These are phyloP conservation scores for Diaporthe helianthi DNA, from an alignment of 2,329 filamentous ascomycete genomes.

Conservation along the genomic window DNA sequence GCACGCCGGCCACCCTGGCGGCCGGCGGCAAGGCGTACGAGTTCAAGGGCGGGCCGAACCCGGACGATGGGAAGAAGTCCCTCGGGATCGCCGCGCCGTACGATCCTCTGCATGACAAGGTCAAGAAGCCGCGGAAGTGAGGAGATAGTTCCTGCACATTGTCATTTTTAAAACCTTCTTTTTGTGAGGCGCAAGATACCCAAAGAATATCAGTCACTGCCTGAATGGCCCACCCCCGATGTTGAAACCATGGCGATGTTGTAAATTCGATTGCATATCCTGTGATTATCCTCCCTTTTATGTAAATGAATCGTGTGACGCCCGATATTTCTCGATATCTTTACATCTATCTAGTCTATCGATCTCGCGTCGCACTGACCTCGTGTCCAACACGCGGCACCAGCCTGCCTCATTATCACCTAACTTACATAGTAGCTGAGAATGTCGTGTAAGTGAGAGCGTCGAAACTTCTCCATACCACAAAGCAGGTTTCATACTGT, in stretches of 20 bases:
- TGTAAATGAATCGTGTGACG: not conserved
- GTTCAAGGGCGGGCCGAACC: conserved; percentile 50
- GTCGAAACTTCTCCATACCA: not conserved
- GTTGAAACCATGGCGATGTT: not conserved
- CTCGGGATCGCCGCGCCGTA: conserved; percentile 65
- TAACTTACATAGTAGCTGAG: not conserved
- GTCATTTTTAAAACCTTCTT: too few relatives aligned
- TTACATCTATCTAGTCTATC: not conserved
- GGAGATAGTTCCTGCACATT: not conserved
- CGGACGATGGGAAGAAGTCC: conserved; percentile 52
- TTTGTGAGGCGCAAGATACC: conserved; percentile 6
- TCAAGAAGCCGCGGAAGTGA: conserved; percentile 37
- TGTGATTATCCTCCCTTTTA: not conserved
- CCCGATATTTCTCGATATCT: not conserved
- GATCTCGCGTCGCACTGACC: not conserved
- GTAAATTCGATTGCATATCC: not conserved
- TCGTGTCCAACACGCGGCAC: not conserved
- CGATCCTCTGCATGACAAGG: conserved; percentile 58
- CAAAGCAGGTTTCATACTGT: not conserved
- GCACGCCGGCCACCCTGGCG: conserved; percentile 53
- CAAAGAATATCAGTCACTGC: not conserved
- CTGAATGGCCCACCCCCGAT: too few relatives aligned
- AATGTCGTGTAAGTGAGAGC: not conserved
- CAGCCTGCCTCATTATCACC: not conserved
- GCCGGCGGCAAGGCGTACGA: conserved; percentile 54